Evolutionary conservation across 1,284 basidiomycete species (phyloP), one percentile per base, ranked within the genome.

Genomic region (Violaceomyces palustris): DNA sequence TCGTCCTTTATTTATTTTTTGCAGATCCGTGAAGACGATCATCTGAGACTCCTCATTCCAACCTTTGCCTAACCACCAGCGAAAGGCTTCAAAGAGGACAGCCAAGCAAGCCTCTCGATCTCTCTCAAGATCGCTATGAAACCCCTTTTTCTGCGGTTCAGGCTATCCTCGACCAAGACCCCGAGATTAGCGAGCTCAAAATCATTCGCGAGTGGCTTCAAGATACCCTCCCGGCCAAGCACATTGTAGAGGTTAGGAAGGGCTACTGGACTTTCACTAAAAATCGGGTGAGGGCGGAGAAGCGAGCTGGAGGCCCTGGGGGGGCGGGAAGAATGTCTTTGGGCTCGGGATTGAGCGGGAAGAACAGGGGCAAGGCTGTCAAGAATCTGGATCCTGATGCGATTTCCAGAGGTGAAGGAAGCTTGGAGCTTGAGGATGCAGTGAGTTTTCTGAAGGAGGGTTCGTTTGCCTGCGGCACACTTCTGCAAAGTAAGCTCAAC

Each of bases 231-330:
- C 56, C 52, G 5, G 56, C 61, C 4, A 48, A 40, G 19, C 63
- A 69, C 32, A 42, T 61, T 14, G 62, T 70, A 17, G 70, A 73
- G 33, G 64, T 70, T 7, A 61, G 70, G 40, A 72, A 73, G 30
- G 70, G 70, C 23, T 73, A 73, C 35, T 50, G 61, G 25, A 60
- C 67, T 9, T 72, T 70, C 39, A 73, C 67, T 28, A 69, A 68
- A 48, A 70, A 69, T 27, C 48, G 55, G 8, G 45, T 72, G 9
- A 53, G 67, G 8, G 61, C 62, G 9, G 64, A 69, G 24, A 65
- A 64, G 37, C 61, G 70, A 8, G 48, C 49, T 4, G 45, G 54
- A 25, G 36, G 61, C 8, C 43, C 49, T 5, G 38, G 36, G 18
- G 49, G 33, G n/a, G 15, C 44, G 6, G 31, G 42, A 10, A 30